A percentile compares a stretch with the other conserved stretches of the same genome.
These are phyloP conservation scores for Onygena corvina DNA, from an alignment of 2,329 filamentous ascomycete genomes.

Conservation along the genomic window DNA sequence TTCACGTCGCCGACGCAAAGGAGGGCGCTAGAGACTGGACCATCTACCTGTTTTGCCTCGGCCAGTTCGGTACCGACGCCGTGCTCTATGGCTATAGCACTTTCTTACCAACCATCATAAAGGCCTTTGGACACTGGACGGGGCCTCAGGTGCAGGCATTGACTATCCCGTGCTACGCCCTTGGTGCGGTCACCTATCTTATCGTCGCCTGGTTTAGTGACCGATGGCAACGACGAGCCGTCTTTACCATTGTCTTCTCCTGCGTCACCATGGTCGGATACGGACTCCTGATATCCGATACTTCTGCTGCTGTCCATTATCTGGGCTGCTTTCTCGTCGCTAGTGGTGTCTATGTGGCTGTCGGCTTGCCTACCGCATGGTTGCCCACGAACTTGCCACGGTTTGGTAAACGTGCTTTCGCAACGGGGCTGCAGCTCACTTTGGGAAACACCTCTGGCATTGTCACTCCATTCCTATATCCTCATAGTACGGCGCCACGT, in stretches of 20 bases:
- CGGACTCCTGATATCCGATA: conserved; percentile 51
- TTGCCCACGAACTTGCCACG: conserved; percentile 56
- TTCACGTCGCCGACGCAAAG: conserved; percentile 52
- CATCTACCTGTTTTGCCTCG: conserved; percentile 56
- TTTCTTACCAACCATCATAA: conserved; percentile 68
- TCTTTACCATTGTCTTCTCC: conserved; percentile 53
- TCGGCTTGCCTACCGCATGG: conserved; percentile 47
- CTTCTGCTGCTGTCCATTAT: conserved; percentile 53
- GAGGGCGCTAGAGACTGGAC: conserved; percentile 64
- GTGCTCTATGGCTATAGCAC: conserved; percentile 70
- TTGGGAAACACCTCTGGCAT: conserved; percentile 60
- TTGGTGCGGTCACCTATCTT: conserved; percentile 61
- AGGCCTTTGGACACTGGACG: conserved; percentile 52
- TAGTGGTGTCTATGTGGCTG: conserved; percentile 53
- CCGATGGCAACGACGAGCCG: conserved; percentile 50
- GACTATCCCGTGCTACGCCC: conserved; percentile 64
- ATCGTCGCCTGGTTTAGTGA: conserved; percentile 52
- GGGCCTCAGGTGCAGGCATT: conserved; percentile 58
- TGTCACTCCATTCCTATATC: conserved; percentile 53
- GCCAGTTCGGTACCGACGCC: conserved; percentile 60
- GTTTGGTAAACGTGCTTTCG: conserved; percentile 64
- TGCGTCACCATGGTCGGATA: conserved; percentile 56
- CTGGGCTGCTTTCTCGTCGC: conserved; percentile 68
- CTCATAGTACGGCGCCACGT: conserved; percentile 40
- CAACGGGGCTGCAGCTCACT: conserved; percentile 58